Evolutionary conservation across 2,329 filamentous ascomycete genomes (phyloP), one percentile per base, ranked within the genome.

Genomic region (Cryphonectria radicalis): DNA sequence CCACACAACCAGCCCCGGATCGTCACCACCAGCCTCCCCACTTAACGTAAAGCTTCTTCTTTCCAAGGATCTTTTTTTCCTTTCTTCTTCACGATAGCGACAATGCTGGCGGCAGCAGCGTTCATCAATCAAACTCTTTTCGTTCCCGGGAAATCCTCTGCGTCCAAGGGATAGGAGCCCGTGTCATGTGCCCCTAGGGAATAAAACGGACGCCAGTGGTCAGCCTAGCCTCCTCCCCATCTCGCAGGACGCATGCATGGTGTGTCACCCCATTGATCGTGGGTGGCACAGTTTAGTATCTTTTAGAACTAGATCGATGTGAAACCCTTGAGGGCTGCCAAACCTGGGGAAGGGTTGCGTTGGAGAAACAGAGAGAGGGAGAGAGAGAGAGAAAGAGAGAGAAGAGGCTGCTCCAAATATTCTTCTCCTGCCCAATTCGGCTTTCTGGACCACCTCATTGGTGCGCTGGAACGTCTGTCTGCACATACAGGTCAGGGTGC

Each of bases 401-500:
- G 25, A 57, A 11, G 3, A 13, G 25, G 11, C 10, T 35, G 55
- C 55, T 3, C 55, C 55, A 63, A 14, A 37, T 25, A 19, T 25
- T 43, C 62, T 25, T 43, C 62, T 64, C 62, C 62, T 64, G 62
- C 62, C 62, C 37, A 17, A 64, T 64, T 46, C 37, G 62, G 62
- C n/a, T 43, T 43, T 43, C n/a, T 40, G 37, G 42, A 25, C 25
- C 62, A 28, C n/a, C 62, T 43, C 37, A 64, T 64, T 64, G 62
- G 62, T 32, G 25, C 13, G 25, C 53, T 57, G 53, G n/a, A 50
- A 13, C 8, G 37, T 40, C 37, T 50, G 19, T 43, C 42, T 19
- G 43, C 19, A 50, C 43, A 50, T 6, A 50, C 6, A 50, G 43
- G 17, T 22, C 6, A 22, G 43, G 19, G 43, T 46, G 43, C 17